phyloP scores from a whole-genome alignment of 257 asterid genomes.

The Solanum dulcamara region DNA sequence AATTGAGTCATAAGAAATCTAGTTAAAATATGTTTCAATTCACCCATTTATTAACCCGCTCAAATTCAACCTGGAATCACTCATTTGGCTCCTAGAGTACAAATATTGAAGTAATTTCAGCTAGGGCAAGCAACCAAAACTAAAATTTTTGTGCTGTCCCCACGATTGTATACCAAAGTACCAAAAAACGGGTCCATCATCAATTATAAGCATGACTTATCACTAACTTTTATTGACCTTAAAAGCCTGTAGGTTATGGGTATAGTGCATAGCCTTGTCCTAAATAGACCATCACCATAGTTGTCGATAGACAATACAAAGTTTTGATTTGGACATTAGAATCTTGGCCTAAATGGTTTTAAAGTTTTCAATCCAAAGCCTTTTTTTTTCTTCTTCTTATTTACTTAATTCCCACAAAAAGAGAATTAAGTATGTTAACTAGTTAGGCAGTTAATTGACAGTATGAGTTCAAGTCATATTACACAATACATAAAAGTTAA shows the following conservation, averaged over 20 bases:
- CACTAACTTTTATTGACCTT: neutral
- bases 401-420: no score
- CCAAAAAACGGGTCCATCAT: neutral
- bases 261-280: neutral
- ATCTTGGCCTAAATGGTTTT: no score
- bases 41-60: no score
- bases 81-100: neutral
- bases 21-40: no score
- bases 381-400: no score
- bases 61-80: no score
- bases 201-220: neutral
- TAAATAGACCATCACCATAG: neutral
- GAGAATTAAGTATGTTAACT: no score
- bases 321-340: no score
- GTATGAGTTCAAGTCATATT: neutral
- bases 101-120: neutral
- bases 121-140: neutral
- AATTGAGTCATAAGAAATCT: no score
- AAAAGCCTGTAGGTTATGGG: neutral
- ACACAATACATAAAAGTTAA: neutral
- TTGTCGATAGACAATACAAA: no score
- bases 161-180: neutral
- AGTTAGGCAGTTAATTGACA: neutral
- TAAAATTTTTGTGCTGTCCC: neutral
- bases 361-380: no score